Percentiles rank a stretch among this genome's conserved stretches.
phyloP scores from a whole-genome alignment of 2,329 filamentous ascomycete genomes.

The Herpotrichia juniperi region DNA sequence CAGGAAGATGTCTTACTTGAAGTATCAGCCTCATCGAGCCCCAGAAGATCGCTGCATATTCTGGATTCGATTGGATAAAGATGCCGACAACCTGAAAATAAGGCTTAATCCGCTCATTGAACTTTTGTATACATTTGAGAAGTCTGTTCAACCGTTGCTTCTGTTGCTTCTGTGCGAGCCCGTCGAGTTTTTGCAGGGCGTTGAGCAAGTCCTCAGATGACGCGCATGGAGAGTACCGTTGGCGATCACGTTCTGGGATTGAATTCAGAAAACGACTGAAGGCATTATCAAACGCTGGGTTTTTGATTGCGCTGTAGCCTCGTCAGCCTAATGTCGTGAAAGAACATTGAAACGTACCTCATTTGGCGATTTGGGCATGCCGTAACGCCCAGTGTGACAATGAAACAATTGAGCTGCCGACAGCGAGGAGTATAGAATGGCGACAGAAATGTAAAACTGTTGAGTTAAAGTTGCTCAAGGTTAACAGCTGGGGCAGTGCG shows the following conservation, averaged over 20 bases:
- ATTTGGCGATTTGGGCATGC: no score
- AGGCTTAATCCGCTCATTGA: slow-evolving; percentile 1
- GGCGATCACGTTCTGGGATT: not conserved
- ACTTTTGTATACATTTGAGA: not conserved
- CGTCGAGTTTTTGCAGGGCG: not conserved
- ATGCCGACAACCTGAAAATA: slow-evolving; percentile 7
- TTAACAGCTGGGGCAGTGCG: no score
- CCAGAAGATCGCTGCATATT: slow-evolving; percentile 6
- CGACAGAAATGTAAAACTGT: no score
- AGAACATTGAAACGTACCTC: not conserved
- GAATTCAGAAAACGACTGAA: not conserved
- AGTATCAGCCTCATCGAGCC: slow-evolving; percentile 1
- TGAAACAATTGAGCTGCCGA: no score
- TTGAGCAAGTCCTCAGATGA: not conserved
- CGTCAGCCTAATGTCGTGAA: not conserved
- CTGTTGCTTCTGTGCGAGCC: not conserved
- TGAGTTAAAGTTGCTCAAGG: no score
- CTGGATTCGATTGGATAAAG: slow-evolving; percentile 7
- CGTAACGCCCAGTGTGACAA: no score
- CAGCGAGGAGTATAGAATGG: no score
- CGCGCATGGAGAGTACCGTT: not conserved
- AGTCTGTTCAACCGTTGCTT: not conserved
- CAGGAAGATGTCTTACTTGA: slow-evolving; percentile 1
- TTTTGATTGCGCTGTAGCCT: not conserved
- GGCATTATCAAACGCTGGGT: not conserved